phyloP scores from a whole-genome alignment of 2,329 filamentous ascomycete species.

The Emergomyces africanus region DNA sequence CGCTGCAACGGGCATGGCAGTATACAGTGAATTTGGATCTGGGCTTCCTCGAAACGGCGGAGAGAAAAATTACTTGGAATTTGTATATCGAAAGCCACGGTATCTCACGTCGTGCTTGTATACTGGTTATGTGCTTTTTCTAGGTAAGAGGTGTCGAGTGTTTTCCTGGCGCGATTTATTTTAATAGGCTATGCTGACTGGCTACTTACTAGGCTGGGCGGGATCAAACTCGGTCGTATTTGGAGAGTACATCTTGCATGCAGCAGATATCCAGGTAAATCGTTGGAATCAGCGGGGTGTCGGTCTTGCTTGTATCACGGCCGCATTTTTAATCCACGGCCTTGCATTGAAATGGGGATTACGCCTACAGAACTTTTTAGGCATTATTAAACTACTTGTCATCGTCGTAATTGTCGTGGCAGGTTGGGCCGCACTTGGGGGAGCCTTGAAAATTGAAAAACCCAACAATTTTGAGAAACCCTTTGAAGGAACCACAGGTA shows the following conservation, averaged over 20 bases:
- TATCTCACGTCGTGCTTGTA: conserved; percentile 50
- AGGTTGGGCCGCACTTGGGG: conserved; percentile 49
- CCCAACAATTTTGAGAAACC: conserved; percentile 48
- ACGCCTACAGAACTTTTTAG: conserved; percentile 53
- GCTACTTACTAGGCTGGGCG: conserved; percentile 35
- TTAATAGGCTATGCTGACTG: not conserved
- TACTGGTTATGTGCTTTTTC: conserved; percentile 29
- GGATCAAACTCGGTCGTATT: conserved; percentile 57
- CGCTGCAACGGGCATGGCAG: conserved; percentile 45
- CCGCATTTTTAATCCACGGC: conserved; percentile 54
- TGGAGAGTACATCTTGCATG: conserved; percentile 57
- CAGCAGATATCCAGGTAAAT: conserved; percentile 47
- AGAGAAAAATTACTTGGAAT: conserved; percentile 57
- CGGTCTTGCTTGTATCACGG: conserved; percentile 53
- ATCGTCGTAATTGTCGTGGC: conserved; percentile 52
- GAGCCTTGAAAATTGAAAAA: conserved; percentile 46
- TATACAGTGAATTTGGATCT: conserved; percentile 53
- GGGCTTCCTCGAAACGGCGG: conserved; percentile 57
- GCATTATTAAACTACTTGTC: conserved; percentile 53
- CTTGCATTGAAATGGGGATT: conserved; percentile 53
- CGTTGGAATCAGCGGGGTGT: conserved; percentile 56
- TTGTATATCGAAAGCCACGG: conserved; percentile 48
- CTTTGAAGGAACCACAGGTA: conserved; percentile 53
- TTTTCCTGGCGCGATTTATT: too few relatives aligned
- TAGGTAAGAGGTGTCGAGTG: not conserved